Evolutionary conservation across 2,329 filamentous ascomycete genomes (phyloP), one percentile per base, ranked within the genome.

Genomic region (Fusarium subtropicale): DNA sequence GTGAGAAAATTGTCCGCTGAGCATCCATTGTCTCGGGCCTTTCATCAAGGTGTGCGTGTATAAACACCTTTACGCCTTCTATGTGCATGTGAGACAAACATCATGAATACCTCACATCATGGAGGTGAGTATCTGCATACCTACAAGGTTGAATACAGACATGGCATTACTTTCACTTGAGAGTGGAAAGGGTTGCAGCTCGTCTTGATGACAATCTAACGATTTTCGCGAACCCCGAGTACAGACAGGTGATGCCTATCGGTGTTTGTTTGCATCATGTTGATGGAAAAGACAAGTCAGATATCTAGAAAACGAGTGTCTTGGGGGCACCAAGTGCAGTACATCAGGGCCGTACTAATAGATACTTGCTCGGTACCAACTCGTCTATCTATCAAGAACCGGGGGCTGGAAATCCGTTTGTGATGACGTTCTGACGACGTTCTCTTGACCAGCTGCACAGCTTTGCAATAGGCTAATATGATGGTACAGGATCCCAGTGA

Each of bases 61-160:
- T 11, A 12, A 18, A 20, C 28, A 28, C 20, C 16, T 15, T 50
- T 13, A 20, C 7, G 18, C 7, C 12, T 45, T 30, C 7, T 13
- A n/a, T 51, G 22, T 51, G 34, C 7, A 44, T 38, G 30, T 20
- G 30, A 66, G 56, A 48, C 45, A 66, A 45, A 42, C n/a, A 63
- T 44, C 22, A 22, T 26, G 39, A 56, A 42, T 28, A 53, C 38
- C 38, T 66, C 65, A 38, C 41, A 58, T 20, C 28, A 31, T 34
- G 34, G 44, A 58, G 30, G 20, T 54, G 56, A 33, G 55, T 22
- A 33, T 52, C 28, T 41, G 45, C 39, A n/a, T 51, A 30, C 20
- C 20, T 22, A 3, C 15, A 22, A 31, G 47, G 20, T 41, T 31
- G 48, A 36, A 48, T 38, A 45, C 20, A 53, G 38, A 36, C n/a